These are phyloP conservation scores for Pseudocercospora fijiensis DNA, from an alignment of 2,329 filamentous ascomycete genomes.

Conservation along the genomic window DNA sequence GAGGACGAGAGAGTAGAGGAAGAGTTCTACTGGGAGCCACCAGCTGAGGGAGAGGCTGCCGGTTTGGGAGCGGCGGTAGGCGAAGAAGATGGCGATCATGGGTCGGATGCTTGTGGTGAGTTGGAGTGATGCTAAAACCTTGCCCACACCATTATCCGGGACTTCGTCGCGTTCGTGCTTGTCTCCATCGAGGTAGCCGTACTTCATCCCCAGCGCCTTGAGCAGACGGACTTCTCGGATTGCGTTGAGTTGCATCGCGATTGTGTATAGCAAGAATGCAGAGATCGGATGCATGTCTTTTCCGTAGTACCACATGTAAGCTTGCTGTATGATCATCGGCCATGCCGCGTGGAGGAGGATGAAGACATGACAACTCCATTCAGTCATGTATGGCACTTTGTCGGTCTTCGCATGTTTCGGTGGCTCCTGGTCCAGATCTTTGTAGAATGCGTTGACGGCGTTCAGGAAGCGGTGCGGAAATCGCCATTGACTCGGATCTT, in stretches of 20 bases:
- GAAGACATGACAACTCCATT: constrained; percentile 42
- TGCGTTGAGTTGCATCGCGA: constrained; percentile 43
- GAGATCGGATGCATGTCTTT: constrained; percentile 35
- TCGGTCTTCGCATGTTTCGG: constrained; percentile 34
- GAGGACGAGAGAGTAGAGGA: constrained; percentile 45
- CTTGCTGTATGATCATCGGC: constrained; percentile 43
- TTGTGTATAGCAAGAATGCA: constrained; percentile 41
- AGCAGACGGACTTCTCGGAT: constrained; percentile 43
- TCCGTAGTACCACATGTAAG: constrained; percentile 37
- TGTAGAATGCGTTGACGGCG: constrained; percentile 20
- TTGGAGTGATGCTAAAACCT: constrained; percentile 22
- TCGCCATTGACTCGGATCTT: constrained; percentile 24
- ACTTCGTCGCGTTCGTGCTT: constrained; percentile 46
- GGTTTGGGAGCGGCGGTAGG: constrained; percentile 18
- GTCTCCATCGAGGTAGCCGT: constrained; percentile 48
- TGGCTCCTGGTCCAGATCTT: constrained; percentile 12
- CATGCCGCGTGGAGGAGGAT: constrained; percentile 41
- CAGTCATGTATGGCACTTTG: constrained; percentile 42
- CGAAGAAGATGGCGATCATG: constrained; percentile 24
- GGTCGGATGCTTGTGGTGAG: constrained; percentile 28
- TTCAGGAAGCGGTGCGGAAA: constrained; percentile 24
- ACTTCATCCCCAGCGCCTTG: constrained; percentile 40
- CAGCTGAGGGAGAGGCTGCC: constrained; percentile 30
- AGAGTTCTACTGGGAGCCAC: constrained; percentile 43
- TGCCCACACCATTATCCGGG: constrained; percentile 39